These are phyloP conservation scores for Penicillium fimorum DNA, from an alignment of 495 filamentous ascomycete species.

Conservation along the genomic window DNA sequence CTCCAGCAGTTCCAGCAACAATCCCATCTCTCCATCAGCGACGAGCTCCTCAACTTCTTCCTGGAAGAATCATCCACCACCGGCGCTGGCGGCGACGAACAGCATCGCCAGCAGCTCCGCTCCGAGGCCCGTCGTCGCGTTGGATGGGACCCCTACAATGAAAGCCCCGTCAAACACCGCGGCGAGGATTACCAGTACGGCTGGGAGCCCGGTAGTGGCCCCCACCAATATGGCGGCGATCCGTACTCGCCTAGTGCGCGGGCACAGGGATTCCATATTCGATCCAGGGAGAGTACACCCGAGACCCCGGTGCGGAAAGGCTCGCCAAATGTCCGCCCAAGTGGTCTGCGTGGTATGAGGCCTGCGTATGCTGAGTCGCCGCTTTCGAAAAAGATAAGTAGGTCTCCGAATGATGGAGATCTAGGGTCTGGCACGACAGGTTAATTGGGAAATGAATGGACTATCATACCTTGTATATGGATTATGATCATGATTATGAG, in stretches of 20 bases:
- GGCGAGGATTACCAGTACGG: slow-evolving; percentile 61
- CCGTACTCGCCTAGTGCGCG: slow-evolving; percentile 33
- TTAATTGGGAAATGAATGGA: slow-evolving; percentile 1
- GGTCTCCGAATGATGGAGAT: slow-evolving; percentile 13
- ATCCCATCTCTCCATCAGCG: slow-evolving; percentile 89
- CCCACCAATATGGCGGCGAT: slow-evolving; percentile 28
- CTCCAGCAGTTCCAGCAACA: slow-evolving; percentile 97
- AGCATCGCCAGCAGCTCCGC: slow-evolving; percentile 67
- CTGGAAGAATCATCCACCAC: slow-evolving; percentile 75
- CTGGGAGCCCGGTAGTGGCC: slow-evolving; percentile 30
- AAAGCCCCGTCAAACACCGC: slow-evolving; percentile 63
- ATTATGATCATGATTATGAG: slow-evolving; percentile 16
- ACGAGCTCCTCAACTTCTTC: slow-evolving; percentile 94
- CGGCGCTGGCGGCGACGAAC: slow-evolving; percentile 67
- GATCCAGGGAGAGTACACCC: slow-evolving; percentile 42
- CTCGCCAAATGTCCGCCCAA: slow-evolving; percentile 23
- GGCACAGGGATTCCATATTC: slow-evolving; percentile 33
- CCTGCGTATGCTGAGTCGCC: slow-evolving; percentile 34
- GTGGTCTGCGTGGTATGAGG: slow-evolving; percentile 27
- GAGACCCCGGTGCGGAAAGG: slow-evolving; percentile 33
- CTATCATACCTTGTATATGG: slow-evolving; percentile 10
- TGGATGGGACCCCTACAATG: slow-evolving; percentile 88
- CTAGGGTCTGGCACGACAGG: slow-evolving; percentile 15
- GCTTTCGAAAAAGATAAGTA: slow-evolving; percentile 26
- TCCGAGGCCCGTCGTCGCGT: slow-evolving; percentile 70